Conservation (phyloP, 2,329 filamentous ascomycete genomes). For the Fusarium anthophilum region DNA sequence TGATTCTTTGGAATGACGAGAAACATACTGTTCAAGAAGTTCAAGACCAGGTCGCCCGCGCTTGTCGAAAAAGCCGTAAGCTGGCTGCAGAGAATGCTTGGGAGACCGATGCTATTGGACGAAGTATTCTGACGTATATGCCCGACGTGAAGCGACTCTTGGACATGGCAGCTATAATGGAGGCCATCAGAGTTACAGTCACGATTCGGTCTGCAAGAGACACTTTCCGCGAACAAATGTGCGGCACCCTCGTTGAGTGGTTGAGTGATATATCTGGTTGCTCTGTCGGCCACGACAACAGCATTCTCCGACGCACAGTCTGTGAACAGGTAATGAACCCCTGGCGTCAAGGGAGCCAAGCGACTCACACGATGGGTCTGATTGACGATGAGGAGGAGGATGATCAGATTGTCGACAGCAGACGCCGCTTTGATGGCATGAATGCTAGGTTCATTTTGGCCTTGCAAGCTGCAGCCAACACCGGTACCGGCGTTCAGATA, state of each 20-base stretch:
- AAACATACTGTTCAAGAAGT: conserved; percentile 97
- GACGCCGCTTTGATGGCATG: conserved; percentile 44
- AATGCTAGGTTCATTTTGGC: conserved; percentile 52
- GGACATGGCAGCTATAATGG: conserved; percentile 83
- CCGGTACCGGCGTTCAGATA: conserved; percentile 42
- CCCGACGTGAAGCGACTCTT: conserved; percentile 78
- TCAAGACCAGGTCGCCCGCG: conserved; percentile 86
- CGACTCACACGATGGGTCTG: conserved; percentile 69
- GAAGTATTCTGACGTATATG: conserved; percentile 83
- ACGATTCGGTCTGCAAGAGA: conserved; percentile 94
- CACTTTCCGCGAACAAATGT: conserved; percentile 98
- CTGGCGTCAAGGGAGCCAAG: conserved; percentile 88
- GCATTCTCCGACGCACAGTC: conserved; percentile 81
- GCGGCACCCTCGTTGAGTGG: conserved; percentile 97
- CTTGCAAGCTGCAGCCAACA: conserved; percentile 47
- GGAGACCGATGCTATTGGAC: conserved; percentile 88
- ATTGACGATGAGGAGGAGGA: conserved; percentile 59
- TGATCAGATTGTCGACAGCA: conserved; percentile 56
- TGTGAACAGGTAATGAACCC: conserved; percentile 91
- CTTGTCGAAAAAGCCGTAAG: conserved; percentile 76
- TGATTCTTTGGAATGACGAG: conserved; percentile 97
- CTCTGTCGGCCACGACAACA: conserved; percentile 80
- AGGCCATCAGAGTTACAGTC: conserved; percentile 95
- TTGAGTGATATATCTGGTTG: conserved; percentile 91
- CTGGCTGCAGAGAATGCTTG: conserved; percentile 81